A percentile compares a stretch with the other conserved stretches of the same genome.
Conservation (phyloP, 768 basidiomycete species). For the Glaciozyma antarctica region DNA sequence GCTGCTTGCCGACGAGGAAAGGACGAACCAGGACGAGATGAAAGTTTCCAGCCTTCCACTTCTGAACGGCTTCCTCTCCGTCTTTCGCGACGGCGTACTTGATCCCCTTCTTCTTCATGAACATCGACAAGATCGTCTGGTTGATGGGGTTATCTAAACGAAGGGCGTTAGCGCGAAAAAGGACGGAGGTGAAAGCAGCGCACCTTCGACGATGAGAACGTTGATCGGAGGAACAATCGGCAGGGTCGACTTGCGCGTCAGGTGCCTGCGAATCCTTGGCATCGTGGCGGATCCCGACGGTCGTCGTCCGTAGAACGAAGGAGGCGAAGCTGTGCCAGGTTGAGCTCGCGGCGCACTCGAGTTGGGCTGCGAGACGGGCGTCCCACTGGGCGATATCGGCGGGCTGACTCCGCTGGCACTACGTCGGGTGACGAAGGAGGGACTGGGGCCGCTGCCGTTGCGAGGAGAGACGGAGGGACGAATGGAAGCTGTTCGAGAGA, state of each 20-base stretch:
- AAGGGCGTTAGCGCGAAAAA: background rate
- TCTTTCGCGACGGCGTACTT: conserved; percentile 90
- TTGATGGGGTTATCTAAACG: conserved; percentile 90
- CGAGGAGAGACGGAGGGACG: too few species aligned
- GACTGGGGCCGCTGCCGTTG: too few species aligned
- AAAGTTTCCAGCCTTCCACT: conserved; percentile 85
- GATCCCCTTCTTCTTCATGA: conserved; percentile 92
- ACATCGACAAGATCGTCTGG: conserved; percentile 91
- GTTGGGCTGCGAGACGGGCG: too few species aligned
- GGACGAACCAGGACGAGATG: conserved; percentile 81
- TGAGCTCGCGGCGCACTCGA: background rate
- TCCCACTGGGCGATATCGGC: too few species aligned
- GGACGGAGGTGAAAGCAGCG: conserved; percentile 35
- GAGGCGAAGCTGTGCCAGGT: background rate
- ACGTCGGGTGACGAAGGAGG: too few species aligned
- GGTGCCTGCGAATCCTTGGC: background rate
- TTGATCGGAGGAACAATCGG: conserved; percentile 77
- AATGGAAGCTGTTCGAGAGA: too few species aligned
- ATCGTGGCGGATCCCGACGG: background rate
- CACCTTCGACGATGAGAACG: conserved; percentile 95
- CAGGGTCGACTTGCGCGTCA: conserved; percentile 12
- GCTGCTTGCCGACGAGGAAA: background rate
- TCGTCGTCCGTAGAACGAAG: background rate
- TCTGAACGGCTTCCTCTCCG: conserved; percentile 88
- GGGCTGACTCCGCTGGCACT: too few species aligned